Conservation (phyloP, 2,329 filamentous ascomycete genomes). For the Ceratocystis smalleyi region DNA sequence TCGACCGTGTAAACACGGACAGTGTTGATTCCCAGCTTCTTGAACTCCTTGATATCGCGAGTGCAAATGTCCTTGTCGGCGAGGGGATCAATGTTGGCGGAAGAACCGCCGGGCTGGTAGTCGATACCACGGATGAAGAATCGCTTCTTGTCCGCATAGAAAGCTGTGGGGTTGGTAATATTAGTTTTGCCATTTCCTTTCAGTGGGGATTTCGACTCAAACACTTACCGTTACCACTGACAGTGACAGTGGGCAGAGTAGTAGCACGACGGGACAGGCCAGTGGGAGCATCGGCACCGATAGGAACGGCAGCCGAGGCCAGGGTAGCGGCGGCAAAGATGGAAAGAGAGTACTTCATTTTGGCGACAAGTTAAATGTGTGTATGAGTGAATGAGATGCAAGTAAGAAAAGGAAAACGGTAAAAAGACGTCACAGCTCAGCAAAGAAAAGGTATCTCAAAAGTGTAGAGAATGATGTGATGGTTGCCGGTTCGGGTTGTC, state of each 20-base stretch:
- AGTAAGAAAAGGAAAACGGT: background rate
- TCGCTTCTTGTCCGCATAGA: constrained; percentile 37
- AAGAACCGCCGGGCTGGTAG: constrained; percentile 47
- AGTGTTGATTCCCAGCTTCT: constrained; percentile 76
- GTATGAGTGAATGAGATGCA: background rate
- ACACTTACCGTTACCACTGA: constrained; percentile 40
- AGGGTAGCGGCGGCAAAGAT: constrained; percentile 33
- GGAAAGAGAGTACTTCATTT: constrained; percentile 15
- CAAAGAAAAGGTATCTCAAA: constrained; percentile 12
- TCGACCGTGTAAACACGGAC: constrained; percentile 87
- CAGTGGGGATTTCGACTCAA: background rate
- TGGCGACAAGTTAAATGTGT: constrained; percentile 12
- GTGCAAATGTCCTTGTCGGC: constrained; percentile 54
- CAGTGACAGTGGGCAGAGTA: constrained; percentile 34
- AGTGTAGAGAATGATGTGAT: constrained; percentile 13
- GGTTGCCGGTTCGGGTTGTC: background rate
- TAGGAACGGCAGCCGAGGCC: constrained; percentile 29
- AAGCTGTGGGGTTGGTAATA: constrained; percentile 27
- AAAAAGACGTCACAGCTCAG: constrained; percentile 16
- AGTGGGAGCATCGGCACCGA: constrained; percentile 36
- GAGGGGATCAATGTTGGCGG: constrained; percentile 53
- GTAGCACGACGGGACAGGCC: constrained; percentile 36
- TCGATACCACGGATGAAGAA: constrained; percentile 47
- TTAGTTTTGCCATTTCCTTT: background rate
- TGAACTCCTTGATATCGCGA: constrained; percentile 68